Base-by-base conservation (phyloP, 2,329 filamentous ascomycete species). In the Emericellopsis cladophorae region DNA sequence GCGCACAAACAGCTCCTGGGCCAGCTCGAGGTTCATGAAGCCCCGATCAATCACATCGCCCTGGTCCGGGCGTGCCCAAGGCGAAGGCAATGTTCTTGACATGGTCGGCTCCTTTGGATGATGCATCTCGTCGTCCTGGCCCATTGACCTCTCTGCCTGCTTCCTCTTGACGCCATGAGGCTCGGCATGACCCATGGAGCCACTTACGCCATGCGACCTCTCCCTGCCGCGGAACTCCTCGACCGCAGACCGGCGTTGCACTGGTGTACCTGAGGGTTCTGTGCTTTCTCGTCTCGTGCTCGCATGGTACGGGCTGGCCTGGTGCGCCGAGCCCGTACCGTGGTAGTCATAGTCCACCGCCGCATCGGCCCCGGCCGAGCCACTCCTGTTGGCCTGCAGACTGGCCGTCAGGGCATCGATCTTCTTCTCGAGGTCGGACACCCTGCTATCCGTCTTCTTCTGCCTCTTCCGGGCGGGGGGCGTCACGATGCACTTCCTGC, bases 351-450 rank as follows among this genome's bases (percentile, higher is more conserved):
- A 9, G 18, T 32, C 33, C 14, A 15, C 16, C 8, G 39, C 15
- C 24, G 40, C 40, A 24, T 21, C 21, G 24, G 39, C 26, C 23
- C 10, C n/a, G 7, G 15, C 39, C 31, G 40, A 21, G 12, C 16
- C 36, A 4, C 16, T 22, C 7, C 48, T 54, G 24, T 60, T 51
- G 8, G 83, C 77, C 36, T 86, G 80, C 48, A 95, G 57, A 31
- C 79, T 87, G 7, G 86, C 84, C 7, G 85, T 94, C 55, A 95
- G 58, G 8, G 83, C 84, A 65, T 95, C 87, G 47, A 95, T 90
- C 66, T 93, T 93, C 68, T 82, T 87, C 67, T 95, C 88, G 40
- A 95, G 69, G 65, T 95, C 88, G 8, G 87, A 83, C 11, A 95
- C 88, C 40, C 87, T 74, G 48, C 79, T 90, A 57, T 94, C 89